These are phyloP conservation scores for Xylariales sp. DNA, from an alignment of 2,329 filamentous ascomycete genomes.

Conservation along the genomic window DNA sequence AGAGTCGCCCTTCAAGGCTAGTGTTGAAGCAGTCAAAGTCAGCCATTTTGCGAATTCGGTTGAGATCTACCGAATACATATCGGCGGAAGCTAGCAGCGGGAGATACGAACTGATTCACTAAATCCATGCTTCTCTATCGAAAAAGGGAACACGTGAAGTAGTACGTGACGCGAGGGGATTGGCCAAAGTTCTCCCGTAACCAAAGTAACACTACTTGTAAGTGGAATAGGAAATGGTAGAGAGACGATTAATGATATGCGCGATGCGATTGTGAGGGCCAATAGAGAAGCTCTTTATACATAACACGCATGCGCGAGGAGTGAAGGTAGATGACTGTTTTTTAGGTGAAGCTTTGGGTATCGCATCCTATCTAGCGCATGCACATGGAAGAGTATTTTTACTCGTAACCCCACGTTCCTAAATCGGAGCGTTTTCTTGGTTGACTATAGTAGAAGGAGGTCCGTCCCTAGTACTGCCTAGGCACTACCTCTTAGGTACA, in stretches of 20 bases:
- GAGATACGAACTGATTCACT: constrained; percentile 62
- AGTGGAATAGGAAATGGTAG: no score
- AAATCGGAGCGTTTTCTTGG: constrained; percentile 52
- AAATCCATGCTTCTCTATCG: constrained; percentile 59
- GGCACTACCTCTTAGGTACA: no score
- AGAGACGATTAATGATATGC: neutral
- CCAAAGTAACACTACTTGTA: neutral
- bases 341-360: constrained; percentile 25
- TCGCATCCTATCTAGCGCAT: neutral
- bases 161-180: constrained; percentile 9
- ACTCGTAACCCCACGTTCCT: constrained; percentile 55
- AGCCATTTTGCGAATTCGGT: constrained; percentile 47
- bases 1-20: constrained; percentile 89
- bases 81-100: neutral
- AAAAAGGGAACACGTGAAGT: neutral
- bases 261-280: neutral
- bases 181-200: constrained; percentile 1
- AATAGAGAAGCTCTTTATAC: constrained; percentile 16
- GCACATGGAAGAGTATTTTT: constrained; percentile 36
- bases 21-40: constrained; percentile 47
- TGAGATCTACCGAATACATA: constrained; percentile 6
- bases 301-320: constrained; percentile 8
- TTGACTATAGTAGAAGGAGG: constrained; percentile 12
- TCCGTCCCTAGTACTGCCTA: no score
- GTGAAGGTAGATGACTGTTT: constrained; percentile 8